phyloP scores from a whole-genome alignment of 805 yeast genomes.

The Ogataea parapolymorpha region DNA sequence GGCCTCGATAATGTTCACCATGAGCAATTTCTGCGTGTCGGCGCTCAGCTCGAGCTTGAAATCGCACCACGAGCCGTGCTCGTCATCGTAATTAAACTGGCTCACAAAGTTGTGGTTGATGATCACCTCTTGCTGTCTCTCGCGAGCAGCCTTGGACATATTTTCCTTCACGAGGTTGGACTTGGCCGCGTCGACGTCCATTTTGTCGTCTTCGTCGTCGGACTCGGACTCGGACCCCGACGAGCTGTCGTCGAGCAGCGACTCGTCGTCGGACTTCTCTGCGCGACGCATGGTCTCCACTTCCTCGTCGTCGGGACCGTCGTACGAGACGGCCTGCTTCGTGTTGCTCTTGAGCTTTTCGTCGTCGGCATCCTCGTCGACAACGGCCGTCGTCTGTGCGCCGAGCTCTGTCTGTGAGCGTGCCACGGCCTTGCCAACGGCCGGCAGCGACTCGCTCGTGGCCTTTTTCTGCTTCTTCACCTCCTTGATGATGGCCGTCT shows the following conservation, averaged over 20 bases:
- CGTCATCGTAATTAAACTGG: constrained; percentile 87
- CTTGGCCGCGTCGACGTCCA: constrained; percentile 9
- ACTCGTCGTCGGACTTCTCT: constrained; percentile 74
- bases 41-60: constrained; percentile 81
- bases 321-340: constrained; percentile 88
- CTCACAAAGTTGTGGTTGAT: constrained; percentile 70
- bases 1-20: constrained; percentile 95
- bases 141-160: constrained; percentile 63
- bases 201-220: constrained; percentile 38
- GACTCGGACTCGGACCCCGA: constrained; percentile 39
- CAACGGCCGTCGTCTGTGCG: constrained; percentile 39
- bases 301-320: constrained; percentile 94
- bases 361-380: constrained; percentile 60
- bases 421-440: constrained; percentile 70
- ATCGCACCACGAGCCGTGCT: constrained; percentile 86
- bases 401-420: constrained; percentile 46
- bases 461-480: constrained; percentile 72
- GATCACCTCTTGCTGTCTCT: constrained; percentile 81
- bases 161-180: constrained; percentile 23
- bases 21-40: constrained; percentile 85
- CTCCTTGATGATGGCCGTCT: constrained; percentile 72
- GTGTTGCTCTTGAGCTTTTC: constrained; percentile 58
- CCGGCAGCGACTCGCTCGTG: constrained; percentile 48
- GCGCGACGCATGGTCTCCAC: constrained; percentile 84
- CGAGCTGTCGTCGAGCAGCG: constrained; percentile 36